Base-by-base conservation (phyloP, 805 yeast genomes). In the Starmerella bombicola region DNA sequence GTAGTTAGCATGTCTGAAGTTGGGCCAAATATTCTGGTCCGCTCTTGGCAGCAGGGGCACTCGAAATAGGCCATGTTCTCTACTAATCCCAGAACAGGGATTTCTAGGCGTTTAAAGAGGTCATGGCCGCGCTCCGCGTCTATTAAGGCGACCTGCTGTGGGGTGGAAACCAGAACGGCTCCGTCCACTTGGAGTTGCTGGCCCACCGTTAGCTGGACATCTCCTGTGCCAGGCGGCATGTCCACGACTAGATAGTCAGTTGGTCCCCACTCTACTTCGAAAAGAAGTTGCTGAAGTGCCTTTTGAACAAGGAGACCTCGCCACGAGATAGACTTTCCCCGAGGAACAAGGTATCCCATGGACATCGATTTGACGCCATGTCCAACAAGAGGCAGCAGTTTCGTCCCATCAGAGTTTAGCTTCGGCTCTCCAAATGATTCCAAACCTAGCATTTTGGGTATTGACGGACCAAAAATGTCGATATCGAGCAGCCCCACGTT, bases 191-290 rank as follows among this genome's bases (percentile, higher is more conserved):
- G 68, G n/a, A 80, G 57, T 51, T 76, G 79, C 58, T 83, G 94
- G 21, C 84, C 76, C n/a, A 83, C 66, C 0, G 93, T 79, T 40
- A 83, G 65, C 53, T 83, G 94, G 0, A 81, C 77, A 55, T 83
- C 94, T 16, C 94, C 94, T 0, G 94, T 83, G 2, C 94, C 94
- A 0, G 94, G 94, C 0, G 94, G 94, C 80, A 83, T 71, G 52
- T 83, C 94, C 9, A 83, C 64, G 1, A 83, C 78, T 35, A 83
- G 62, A 18, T 75, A 68, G 55, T 83, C 93, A 2, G 47, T 30
- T 5, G 50, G 47, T 21, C 66, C 64, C 94, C 94, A 83, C 33
- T 75, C 71, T 1, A 83, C 93, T 40, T 83, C 93, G 51, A 78
- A 83, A 8, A 83, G 55, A n/a, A 83, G 65, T 54, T 83, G 94